Evolutionary conservation across 2,329 filamentous ascomycete species (phyloP), one percentile per base, ranked within the genome.

Genomic region (Aspergillus aculeatus): DNA sequence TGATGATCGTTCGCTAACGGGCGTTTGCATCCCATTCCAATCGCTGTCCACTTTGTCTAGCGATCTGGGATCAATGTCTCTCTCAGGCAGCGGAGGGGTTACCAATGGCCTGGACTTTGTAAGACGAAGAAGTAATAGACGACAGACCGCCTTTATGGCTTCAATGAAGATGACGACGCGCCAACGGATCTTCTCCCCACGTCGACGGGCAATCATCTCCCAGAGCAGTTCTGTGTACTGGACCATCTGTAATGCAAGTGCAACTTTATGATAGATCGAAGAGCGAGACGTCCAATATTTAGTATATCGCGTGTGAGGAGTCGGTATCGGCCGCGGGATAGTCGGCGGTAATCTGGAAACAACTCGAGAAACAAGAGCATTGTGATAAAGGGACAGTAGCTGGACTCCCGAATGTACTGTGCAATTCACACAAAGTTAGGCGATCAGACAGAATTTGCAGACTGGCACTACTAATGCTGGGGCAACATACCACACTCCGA

Each of bases 151-250:
- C 77, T 98, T 98, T 71, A 95, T 81, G 0, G 86, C 83, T 77
- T 99, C 95, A 23, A 99, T 81, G 3, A 96, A 73, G 11, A 98
- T 87, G 5, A 98, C 86, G 0, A 96, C 86, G 54, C 91, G 87
- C 95, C 95, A 99, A 31, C 92, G 86, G 26, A 89, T 78, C 69
- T 85, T 87, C 75, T 96, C 85, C 49, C 89, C 92, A 63, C 88
- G 88, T 52, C 94, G 85, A 77, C 96, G 96, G 29, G 93, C 93
- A 29, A 90, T 86, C 95, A 99, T 99, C 75, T 99, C 95, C 84
- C 94, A 95, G n/a, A 99, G 80, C 31, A 99, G 81, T 78, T 99
- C 92, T 0, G 93, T 96, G 73, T 98, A 98, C 67, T 95, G 90
- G 26, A 97, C 90, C 78, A 96, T 89, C 73, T 96, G 92, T 52